Evolutionary conservation across 2,329 filamentous ascomycete genomes (phyloP), one percentile per base, ranked within the genome.

Genomic region (Neurospora sp.): DNA sequence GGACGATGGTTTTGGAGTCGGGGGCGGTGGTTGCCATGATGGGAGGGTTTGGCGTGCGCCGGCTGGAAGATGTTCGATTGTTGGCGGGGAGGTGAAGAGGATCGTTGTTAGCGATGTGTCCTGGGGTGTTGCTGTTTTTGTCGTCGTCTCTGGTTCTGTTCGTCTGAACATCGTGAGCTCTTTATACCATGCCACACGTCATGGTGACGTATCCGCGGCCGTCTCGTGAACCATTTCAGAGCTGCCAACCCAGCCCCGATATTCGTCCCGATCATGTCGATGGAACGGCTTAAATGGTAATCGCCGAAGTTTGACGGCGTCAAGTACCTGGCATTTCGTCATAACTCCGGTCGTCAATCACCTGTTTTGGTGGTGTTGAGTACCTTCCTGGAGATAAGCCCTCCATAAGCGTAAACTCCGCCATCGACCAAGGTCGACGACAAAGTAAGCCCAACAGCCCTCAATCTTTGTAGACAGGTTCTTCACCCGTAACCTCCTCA

Each of bases 401-500:
- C 3, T 62, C 52, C 52, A 2, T 3, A 0, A 62, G 4, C 12
- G 12, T 33, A 33, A 62, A 17, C 28, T 62, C 52, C 23, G 28
- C 2, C 1, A 36, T 36, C 52, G 23, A 6, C 4, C 11, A 33
- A 57, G 1, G 12, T 33, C 46, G 46, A 57, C 3, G 4, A 57
- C 41, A 43, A n/a, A 1, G n/a, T 12, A 23, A 17, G 28, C 33
- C 66, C 36, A 5, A 15, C 36, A 40, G 4, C n/a, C 52, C 28
- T 62, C 28, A 5, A n/a, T 62, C 12, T 36, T 36, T 62, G 23
- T 62, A 62, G 15, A 62, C 28, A 36, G 15, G 2, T 62, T 33
- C 2, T 43, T 28, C 38, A 23, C 8, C 19, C 67, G 33, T 66
- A 6, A 6, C 12, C 8, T 10, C 33, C 62, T 86, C 82, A 89